Base-by-base conservation (phyloP, 169 alveolate genomes). In the Eimeria falciformis region DNA sequence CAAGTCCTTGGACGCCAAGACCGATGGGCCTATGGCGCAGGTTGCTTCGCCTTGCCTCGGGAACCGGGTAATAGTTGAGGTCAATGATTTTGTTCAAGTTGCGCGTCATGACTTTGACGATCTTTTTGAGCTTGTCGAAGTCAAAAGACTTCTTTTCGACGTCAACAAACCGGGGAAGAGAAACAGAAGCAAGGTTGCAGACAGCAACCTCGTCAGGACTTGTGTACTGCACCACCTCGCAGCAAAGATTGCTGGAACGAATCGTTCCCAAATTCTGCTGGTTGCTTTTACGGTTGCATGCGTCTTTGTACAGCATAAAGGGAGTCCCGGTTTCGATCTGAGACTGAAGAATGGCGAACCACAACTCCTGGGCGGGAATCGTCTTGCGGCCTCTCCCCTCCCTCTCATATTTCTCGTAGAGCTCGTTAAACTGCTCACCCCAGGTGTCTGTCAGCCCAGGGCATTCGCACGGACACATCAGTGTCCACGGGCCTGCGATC, bases 291-390 rank as follows among this genome's bases (percentile, higher is more conserved):
- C 98, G 93, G 94, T 99, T 99, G 92, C 99, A 98, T 37, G 98
- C 97, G 93, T 98, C 99, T 92, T 97, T 98, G 95, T 98, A 99
- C 21, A 98, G 95, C 99, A 99, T 98, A 94, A 97, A 99, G 4
- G 99, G 99, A n/a, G 98, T 98, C 25, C 99, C 99, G 14, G 99
- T 99, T 94, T 99, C 99, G 82, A 98, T 98, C 95, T 99, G 99
- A 21, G 99, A 92, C 91, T 98, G 99, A 53, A 98, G 95, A 5
- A 98, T 98, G 25, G 98, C 98, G 92, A 97, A 96, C 99, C 99
- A 99, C 33, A 99, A 96, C 78, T 95, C 92, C 96, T 98, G 99
- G 3, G 99, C 99, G 46, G 97, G 97, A 29, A 99, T 96, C 3
- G 99, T 97, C 93, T 97, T 98, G 93, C 99, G 97, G 18, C 99